Evolutionary conservation across 306 rosid species (phyloP).

Genomic region (Inga oerstediana): DNA sequence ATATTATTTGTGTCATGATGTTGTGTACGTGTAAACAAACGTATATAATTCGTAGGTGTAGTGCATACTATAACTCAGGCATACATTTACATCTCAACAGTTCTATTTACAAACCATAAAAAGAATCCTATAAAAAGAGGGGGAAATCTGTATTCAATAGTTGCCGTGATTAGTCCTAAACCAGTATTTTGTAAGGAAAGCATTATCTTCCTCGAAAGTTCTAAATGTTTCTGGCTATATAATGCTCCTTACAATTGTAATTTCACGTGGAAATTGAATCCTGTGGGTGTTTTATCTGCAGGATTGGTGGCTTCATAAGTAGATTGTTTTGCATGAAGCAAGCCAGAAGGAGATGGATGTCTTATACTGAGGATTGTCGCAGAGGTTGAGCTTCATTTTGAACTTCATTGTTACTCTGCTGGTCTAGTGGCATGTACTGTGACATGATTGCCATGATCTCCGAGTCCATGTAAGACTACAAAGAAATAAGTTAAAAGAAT

Average conservation of each 20-base stretch:
- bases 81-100: background rate
- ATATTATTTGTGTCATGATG: background rate
- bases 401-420: conserved; percentile 54
- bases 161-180: background rate
- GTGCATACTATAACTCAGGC: background rate
- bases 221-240: background rate
- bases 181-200: background rate
- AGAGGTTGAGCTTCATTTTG: conserved; percentile 63
- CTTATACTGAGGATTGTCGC: conserved; percentile 57
- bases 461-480: conserved; percentile 95
- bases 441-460: conserved; percentile 99
- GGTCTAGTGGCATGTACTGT: conserved; percentile 95
- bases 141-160: background rate
- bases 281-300: background rate
- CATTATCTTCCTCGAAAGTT: background rate
- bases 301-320: background rate
- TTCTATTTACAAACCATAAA: background rate
- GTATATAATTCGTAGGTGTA: background rate
- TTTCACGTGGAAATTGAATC: background rate
- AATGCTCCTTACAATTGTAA: background rate
- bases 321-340: background rate
- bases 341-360: conserved; percentile 35
- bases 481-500: background rate
- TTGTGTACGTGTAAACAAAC: background rate
- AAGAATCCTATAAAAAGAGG: background rate